A percentile compares a stretch with the other conserved stretches of the same genome.
phyloP scores from a whole-genome alignment of 306 rosid genomes.

The Cucumis sativus region DNA sequence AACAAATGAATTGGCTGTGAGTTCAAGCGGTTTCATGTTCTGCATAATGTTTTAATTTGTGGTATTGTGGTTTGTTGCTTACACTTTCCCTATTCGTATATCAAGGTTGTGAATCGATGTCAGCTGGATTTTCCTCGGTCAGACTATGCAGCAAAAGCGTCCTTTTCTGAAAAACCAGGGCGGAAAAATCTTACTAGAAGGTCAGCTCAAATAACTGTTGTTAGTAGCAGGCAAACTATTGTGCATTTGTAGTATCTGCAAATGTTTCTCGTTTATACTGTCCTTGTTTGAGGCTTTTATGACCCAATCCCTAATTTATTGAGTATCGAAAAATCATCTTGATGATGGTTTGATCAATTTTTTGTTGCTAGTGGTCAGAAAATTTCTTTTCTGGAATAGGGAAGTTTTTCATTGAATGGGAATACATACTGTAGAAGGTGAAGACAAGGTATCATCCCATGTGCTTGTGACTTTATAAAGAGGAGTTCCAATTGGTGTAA shows the following conservation, averaged over 20 bases:
- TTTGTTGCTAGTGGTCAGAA: neutral
- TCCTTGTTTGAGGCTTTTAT: neutral
- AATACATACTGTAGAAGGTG: neutral
- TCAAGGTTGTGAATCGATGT: constrained; percentile 45
- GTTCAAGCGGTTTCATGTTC: constrained; percentile 25
- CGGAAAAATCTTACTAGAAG: constrained; percentile 33
- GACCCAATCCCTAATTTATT: neutral
- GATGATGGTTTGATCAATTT: neutral
- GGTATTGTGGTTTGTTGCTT: constrained; percentile 14
- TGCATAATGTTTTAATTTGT: neutral
- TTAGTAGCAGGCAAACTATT: neutral
- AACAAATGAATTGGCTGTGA: constrained; percentile 44
- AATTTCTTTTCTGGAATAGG: neutral
- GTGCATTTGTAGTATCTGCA: neutral
- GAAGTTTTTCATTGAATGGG: neutral
- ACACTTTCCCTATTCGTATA: constrained; percentile 9
- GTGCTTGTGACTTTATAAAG: neutral
- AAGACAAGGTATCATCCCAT: neutral
- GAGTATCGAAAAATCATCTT: neutral
- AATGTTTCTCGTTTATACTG: neutral
- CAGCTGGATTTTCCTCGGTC: constrained; percentile 33
- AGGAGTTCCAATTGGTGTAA: neutral
- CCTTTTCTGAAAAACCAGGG: constrained; percentile 32
- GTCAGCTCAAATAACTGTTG: constrained; percentile 24
- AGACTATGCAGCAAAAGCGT: constrained; percentile 24